Base-by-base conservation (phyloP, 106 monocot genomes). In the Dioscorea zingiberensis region DNA sequence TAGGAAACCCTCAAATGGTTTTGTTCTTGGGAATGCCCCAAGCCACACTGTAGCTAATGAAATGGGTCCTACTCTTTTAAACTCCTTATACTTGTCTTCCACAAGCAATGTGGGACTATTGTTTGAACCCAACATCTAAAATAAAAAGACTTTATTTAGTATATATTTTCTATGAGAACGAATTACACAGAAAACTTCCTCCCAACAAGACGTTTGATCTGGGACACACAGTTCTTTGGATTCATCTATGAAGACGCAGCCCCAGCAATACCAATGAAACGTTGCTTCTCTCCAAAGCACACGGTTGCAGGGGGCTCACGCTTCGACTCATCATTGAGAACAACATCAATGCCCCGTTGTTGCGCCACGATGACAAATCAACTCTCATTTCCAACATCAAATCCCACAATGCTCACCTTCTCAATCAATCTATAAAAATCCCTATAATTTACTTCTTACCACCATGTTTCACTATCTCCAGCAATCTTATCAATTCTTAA, bases 251-350 rank as follows among this genome's bases (percentile, higher is more conserved):
- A 75, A n/a, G 87, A 80, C 13, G 94, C 73, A 23, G 94, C 87
- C 8, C 85, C 90, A 0, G 91, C 85, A 0, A 85, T 78, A 2
- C 94, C 94, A 19, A 95, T 76, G 68, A 82, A 91, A 4, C 94
- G 70, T 76, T 95, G 94, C 77, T 91, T 90, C 21, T 91, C 91
- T 3, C 78, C 84, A 56, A 95, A 88, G 76, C 85, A 85, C 27
- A 91, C 85, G 28, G 87, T 28, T 18, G 87, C 78, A 4, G 94
- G 94, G 2, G 90, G 91, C 71, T 95, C 94, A 3, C 94, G 84
- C 81, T 95, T 95, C 0, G 94, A 95, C 44, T 95, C 94, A 9
- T 91, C 83, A 28, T 95, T 95, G 55, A 95, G 87, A 14, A 94
- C 80, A 49, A 91, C 87, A 48, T 91, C 94, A 29, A 95, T 87